Evolutionary conservation across 306 rosid genomes (phyloP).

Genomic region (Malus sylvestris): DNA sequence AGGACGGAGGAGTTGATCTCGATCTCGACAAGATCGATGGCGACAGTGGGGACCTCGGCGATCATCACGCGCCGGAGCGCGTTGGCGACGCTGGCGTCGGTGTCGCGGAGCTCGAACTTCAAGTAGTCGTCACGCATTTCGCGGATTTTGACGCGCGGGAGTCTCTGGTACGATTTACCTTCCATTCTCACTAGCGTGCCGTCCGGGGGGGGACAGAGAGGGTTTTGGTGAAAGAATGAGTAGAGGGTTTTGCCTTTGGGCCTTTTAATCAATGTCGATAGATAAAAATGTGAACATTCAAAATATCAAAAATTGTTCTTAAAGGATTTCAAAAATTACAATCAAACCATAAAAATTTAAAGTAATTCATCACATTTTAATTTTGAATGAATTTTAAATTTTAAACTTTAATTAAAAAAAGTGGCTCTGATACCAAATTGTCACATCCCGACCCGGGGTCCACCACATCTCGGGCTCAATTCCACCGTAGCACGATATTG

Average conservation of each 20-base stretch:
- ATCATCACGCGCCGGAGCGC: constrained; percentile 98
- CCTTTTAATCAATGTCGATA: too few species aligned
- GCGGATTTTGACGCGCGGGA: constrained; percentile 76
- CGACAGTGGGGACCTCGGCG: constrained; percentile 87
- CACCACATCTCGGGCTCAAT: too few species aligned
- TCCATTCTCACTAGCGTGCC: constrained; percentile 32
- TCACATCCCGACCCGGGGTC: too few species aligned
- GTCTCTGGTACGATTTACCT: constrained; percentile 69
- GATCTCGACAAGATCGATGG: constrained; percentile 88
- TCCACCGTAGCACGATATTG: too few species aligned
- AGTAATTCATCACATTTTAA: too few species aligned
- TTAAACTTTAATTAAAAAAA: too few species aligned
- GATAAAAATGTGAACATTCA: too few species aligned
- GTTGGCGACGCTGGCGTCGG: constrained; percentile 83
- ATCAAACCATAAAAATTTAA: too few species aligned
- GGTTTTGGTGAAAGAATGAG: neutral
- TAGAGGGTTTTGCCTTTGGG: neutral
- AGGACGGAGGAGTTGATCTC: constrained; percentile 95
- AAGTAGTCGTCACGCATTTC: constrained; percentile 67
- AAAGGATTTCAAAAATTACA: too few species aligned
- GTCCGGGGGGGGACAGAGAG: neutral
- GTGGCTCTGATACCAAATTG: too few species aligned
- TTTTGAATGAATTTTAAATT: too few species aligned
- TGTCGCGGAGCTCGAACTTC: constrained; percentile 85
- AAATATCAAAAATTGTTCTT: too few species aligned